phyloP scores from a whole-genome alignment of 140 eudicot genomes.

The Oenanthe javanica region DNA sequence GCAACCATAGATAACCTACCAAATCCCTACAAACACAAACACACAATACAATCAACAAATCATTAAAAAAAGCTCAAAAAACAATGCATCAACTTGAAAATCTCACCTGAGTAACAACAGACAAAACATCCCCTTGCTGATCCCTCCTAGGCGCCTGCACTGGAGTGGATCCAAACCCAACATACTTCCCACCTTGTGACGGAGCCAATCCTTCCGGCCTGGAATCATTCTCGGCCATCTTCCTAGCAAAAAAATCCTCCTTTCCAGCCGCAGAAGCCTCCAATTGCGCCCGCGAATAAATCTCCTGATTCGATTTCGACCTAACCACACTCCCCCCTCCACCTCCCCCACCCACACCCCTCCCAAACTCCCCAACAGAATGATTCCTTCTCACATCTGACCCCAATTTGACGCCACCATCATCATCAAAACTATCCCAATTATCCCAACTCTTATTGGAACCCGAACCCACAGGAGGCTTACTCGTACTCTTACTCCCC shows the following conservation, averaged over 20 bases:
- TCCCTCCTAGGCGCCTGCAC: constrained; percentile 31
- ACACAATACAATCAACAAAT: neutral
- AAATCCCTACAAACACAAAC: constrained; percentile 51
- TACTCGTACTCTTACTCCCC: constrained; percentile 15
- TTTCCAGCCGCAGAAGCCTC: constrained; percentile 87
- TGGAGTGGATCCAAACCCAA: constrained; percentile 85
- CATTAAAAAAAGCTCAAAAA: neutral
- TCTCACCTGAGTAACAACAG: constrained; percentile 72
- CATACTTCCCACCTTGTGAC: constrained; percentile 88
- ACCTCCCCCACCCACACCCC: constrained; percentile 18
- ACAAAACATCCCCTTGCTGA: constrained; percentile 72
- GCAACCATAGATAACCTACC: constrained; percentile 84
- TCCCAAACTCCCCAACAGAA: constrained; percentile 62
- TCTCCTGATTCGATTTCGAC: constrained; percentile 58
- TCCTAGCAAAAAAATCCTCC: constrained; percentile 79
- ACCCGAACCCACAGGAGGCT: constrained; percentile 29
- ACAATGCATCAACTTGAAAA: neutral
- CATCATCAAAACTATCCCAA: constrained; percentile 53
- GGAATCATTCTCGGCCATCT: constrained; percentile 66
- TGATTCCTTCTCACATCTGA: constrained; percentile 47
- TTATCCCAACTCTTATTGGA: constrained; percentile 49
- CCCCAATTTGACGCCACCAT: constrained; percentile 35
- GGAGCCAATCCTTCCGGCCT: constrained; percentile 86
- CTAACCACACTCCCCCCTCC: constrained; percentile 43
- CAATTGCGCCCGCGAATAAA: constrained; percentile 48